Base-by-base conservation (phyloP, 495 filamentous ascomycete species). In the Trichoderma orchidacearum region DNA sequence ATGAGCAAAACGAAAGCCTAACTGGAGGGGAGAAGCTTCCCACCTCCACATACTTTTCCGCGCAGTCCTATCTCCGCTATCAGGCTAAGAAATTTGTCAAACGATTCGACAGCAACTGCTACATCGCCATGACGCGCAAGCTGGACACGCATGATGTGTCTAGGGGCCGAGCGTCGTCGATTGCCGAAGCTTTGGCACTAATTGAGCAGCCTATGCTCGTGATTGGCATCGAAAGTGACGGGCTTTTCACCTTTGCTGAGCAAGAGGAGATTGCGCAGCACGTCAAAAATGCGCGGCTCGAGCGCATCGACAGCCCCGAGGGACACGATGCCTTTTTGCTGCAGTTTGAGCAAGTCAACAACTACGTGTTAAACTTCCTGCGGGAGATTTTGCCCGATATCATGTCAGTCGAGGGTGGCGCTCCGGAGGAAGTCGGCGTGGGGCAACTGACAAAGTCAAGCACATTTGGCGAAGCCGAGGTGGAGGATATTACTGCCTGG, bases 101-200 rank as follows among this genome's bases (percentile, higher is more conserved):
- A 64, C 85, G 93, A 6, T 98, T 96, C 66, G 93, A 98, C 70
- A 86, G 89, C 60, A 98, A 98, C 66, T 97, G 93, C 73, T 98
- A 98, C 72, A 97, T 98, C 57, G 90, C 93, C 58, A 96, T 97
- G 68, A 97, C 93, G 5, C 87, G 93, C 58, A 98, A 98, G 70
- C 83, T 98, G n/a, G 93, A 98, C 64, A 98, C 93, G 3, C 93
- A 98, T 66, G 93, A 98, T 65, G 81, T 98, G 28, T 90, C 88
- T 21, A 80, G 90, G 23, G 77, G 83, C 60, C 83, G 90, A 18
- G 71, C 76, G 15, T 63, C 74, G 38, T 81, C 80, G 15, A 78
- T 95, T 25, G 71, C 75, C 15, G 80, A 85, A 27, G 90, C 92
- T 7, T 76, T 98, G n/a, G 77, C 79, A 1, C 72, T 85, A 60